Base-by-base conservation (phyloP, 768 basidiomycete genomes). In the Candolleomyces aberdarensis region DNA sequence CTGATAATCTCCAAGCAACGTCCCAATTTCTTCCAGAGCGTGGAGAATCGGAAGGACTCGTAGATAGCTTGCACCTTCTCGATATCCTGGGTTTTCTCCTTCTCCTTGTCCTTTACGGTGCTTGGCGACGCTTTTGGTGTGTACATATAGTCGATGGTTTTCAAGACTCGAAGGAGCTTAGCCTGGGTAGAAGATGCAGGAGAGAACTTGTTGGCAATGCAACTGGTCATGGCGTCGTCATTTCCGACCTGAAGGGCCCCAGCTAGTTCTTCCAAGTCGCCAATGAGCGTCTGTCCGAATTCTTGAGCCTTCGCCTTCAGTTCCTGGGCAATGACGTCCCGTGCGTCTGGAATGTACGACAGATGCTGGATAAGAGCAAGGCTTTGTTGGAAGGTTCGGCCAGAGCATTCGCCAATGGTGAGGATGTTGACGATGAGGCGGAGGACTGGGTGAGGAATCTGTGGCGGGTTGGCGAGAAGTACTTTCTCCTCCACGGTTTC, bases 81-180 rank as follows among this genome's bases (percentile, higher is more conserved):
- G 2, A 86, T 78, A 64, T 91, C 89, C 29, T 82, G 79, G 36
- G 52, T 78, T 78, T 61, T 39, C 74, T 74, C 61, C 75, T 66
- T 20, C 73, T 69, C 26, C 76, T 74, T 47, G 74, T 66, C 26
- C 63, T 57, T 49, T 59, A 44, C 47, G 20, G 57, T 61, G 2
- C 76, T 69, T 31, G 80, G 66, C 9, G 79, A 67, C 32, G 76
- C 70, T 62, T 78, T 80, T 7, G 89, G 86, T 1, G 89, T 87
- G 73, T 91, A 94, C 86, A 97, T 96, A 72, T 96, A 96, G 71
- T 98, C 97, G 69, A 99, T 91, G 10, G 96, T 97, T 77, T 98
- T 99, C 65, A 99, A 80, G 14, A 99, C 89, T 13, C 97, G 84
- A 7, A 99, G 80, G 5, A 99, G 84, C 74, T 97, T 97, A n/a